Base-by-base conservation (phyloP, 2,329 filamentous ascomycete species). In the Plenodomus tracheiphilus region DNA sequence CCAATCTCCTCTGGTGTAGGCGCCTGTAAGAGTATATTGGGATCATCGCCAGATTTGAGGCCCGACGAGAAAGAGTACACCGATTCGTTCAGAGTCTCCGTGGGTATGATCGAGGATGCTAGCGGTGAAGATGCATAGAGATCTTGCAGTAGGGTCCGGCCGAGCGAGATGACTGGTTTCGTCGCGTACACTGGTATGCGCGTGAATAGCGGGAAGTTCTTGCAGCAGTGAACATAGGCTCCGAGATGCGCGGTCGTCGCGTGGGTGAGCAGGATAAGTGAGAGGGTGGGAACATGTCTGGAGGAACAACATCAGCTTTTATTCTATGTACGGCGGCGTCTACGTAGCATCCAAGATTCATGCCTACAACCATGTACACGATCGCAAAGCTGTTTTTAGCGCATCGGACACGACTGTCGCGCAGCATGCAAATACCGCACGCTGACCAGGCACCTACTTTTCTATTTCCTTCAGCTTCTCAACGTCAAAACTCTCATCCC, bases 141-240 rank as follows among this genome's bases (percentile, higher is more conserved):
- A 66, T 99, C 94, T 72, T 96, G 91, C 18, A 95, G 80, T 20
- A 97, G 81, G 1, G 91, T 96, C 35, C 93, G 88, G 17, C 94
- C 94, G 39, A 99, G 85, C 36, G 94, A 89, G 65, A 97, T 92
- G 61, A 99, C 91, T 9, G 94, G 94, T 34, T 86, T 86, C 4
- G 94, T 99, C 47, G 94, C 94, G 75, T 97, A 99, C 49, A 96
- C 86, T 35, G 94, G 94, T 53, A 99, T 91, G 66, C 91, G 87
- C 9, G 87, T 88, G 75, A 99, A 99, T 39, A 90, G 81, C 39
- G 94, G 91, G 55, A 97, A 88, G 72, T 97, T 87, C 74, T 96
- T 96, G 85, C 94, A 97, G 78, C 92, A 97, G 73, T 97, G 92
- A 37, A 90, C 92, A 71, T 90, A 97, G 50, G 94, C 94, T 59